Evolutionary conservation across 176 grass and related monocot genomes (phyloP).

Genomic region (Eleusine indica): DNA sequence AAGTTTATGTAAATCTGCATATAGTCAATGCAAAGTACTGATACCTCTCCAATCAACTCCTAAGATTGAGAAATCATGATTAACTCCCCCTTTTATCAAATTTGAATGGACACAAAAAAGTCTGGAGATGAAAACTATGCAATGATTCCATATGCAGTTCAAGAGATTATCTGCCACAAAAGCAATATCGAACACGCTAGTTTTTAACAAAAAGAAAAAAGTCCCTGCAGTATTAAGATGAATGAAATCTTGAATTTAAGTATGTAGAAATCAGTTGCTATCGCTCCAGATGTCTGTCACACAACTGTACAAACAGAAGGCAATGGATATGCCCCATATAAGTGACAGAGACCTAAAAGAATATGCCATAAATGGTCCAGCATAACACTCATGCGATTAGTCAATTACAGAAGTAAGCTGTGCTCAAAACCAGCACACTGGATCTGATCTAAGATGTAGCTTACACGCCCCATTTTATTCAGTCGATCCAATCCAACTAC

Average conservation of each 20-base stretch:
- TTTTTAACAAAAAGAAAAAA: neutral
- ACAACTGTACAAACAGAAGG: slow-evolving; percentile 5
- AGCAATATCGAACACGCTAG: neutral
- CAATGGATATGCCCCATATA: slow-evolving; percentile 16
- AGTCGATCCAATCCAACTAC: slow-evolving; percentile 6
- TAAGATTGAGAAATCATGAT: neutral
- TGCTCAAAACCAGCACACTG: slow-evolving; percentile 34
- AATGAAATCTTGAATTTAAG: slow-evolving; percentile 7
- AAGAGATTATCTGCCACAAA: slow-evolving; percentile 10
- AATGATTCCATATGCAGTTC: neutral
- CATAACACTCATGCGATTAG: slow-evolving; percentile 20
- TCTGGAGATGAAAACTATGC: neutral
- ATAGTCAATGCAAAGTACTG: neutral
- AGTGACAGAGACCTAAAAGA: slow-evolving; percentile 39
- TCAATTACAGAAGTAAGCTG: slow-evolving; percentile 39
- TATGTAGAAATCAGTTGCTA: slow-evolving; percentile 5
- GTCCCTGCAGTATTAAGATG: neutral
- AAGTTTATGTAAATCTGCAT: neutral
- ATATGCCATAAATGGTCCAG: slow-evolving; percentile 34
- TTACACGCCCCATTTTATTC: slow-evolving; percentile 19
- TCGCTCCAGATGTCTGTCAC: neutral
- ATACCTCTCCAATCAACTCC: neutral
- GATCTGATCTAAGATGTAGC: slow-evolving; percentile 39
- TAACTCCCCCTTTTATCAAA: neutral
- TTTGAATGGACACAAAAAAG: neutral